phyloP scores from a whole-genome alignment of 495 filamentous ascomycete genomes.

The Aspergillus olivimuriae region DNA sequence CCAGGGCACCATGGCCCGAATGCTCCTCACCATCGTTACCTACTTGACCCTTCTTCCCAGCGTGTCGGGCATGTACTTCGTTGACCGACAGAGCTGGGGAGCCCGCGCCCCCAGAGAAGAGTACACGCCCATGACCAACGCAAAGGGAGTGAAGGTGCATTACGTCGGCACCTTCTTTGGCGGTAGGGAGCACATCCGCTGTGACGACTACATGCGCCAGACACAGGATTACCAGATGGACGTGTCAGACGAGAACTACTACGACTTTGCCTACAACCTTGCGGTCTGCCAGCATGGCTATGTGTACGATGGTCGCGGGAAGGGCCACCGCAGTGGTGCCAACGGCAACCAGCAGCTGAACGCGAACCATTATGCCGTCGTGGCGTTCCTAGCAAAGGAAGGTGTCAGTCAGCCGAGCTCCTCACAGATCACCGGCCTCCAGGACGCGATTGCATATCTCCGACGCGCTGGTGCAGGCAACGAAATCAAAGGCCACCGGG shows the following conservation, averaged over 20 bases:
- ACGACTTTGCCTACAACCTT: conserved; percentile 3
- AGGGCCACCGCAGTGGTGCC: conserved; percentile 4
- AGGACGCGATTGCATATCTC: conserved; percentile 5
- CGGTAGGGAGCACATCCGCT: neutral
- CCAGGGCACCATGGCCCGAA: conserved; percentile 1
- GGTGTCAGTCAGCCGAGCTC: neutral
- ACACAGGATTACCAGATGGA: conserved; percentile 2
- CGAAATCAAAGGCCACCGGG: conserved; percentile 2
- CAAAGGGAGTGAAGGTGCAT: conserved; percentile 3
- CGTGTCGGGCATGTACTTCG: conserved; percentile 3
- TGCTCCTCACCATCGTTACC: neutral
- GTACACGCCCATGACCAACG: conserved; percentile 2
- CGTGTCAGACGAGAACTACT: conserved; percentile 1
- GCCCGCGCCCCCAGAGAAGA: conserved; percentile 1
- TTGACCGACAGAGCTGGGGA: conserved; percentile 1
- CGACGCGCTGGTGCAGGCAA: conserved; percentile 1
- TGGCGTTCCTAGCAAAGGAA: conserved; percentile 2
- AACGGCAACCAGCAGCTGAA: conserved; percentile 4
- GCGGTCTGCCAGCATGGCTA: conserved; percentile 3
- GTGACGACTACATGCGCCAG: conserved; percentile 1
- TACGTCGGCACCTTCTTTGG: neutral
- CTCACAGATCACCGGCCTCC: neutral
- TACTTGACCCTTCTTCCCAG: neutral
- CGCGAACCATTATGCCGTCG: conserved; percentile 5
- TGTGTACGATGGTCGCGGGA: conserved; percentile 2